Conservation (phyloP, 257 asterid species). For the Solanum verrucosum region DNA sequence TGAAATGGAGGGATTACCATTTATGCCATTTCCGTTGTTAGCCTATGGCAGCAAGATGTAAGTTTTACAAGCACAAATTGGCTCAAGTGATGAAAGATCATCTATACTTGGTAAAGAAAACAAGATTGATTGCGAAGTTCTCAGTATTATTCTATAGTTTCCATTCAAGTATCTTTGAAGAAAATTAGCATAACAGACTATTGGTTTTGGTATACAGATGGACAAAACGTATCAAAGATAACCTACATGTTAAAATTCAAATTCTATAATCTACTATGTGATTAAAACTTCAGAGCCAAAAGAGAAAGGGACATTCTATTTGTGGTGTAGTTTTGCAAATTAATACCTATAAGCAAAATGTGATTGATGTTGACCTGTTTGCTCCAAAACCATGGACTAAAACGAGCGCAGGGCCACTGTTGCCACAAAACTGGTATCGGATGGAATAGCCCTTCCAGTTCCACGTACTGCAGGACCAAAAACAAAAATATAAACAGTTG, state of each 20-base stretch:
- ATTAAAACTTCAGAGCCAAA: neutral
- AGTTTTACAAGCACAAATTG: neutral
- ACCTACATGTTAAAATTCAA: neutral
- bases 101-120: neutral
- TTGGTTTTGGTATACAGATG: neutral
- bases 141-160: neutral
- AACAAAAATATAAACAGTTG: neutral
- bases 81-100: neutral
- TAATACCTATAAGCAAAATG: constrained; percentile 54
- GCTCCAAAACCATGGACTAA: constrained; percentile 98
- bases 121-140: neutral
- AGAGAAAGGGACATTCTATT: neutral
- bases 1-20: neutral
- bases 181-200: neutral
- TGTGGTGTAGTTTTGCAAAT: constrained; percentile 12
- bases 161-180: neutral
- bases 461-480: constrained; percentile 52
- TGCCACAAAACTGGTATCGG: constrained; percentile 73
- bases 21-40: neutral
- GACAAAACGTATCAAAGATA: neutral
- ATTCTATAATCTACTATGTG: neutral
- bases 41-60: neutral
- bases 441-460: constrained; percentile 79
- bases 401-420: constrained; percentile 74
- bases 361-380: constrained; percentile 85